These are phyloP conservation scores for Microdochium bolleyi DNA, from an alignment of 2,329 filamentous ascomycete genomes.

Conservation along the genomic window DNA sequence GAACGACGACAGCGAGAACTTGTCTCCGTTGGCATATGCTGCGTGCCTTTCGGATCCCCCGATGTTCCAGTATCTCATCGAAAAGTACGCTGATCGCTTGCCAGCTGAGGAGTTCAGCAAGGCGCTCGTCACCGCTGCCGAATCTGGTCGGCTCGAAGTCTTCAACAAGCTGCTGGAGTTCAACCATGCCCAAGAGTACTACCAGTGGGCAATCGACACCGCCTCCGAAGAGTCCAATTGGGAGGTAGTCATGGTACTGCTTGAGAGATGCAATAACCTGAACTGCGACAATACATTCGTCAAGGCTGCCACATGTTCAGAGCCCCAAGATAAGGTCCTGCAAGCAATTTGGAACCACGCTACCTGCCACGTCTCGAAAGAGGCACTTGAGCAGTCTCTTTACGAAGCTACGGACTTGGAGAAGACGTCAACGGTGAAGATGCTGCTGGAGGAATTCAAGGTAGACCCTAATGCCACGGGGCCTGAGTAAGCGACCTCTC, in stretches of 20 bases:
- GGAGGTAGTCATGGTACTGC: slow-evolving; percentile 25
- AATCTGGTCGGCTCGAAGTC: slow-evolving; percentile 27
- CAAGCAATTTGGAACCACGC: slow-evolving; percentile 28
- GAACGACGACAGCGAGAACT: slow-evolving; percentile 11
- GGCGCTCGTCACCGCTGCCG: slow-evolving; percentile 28
- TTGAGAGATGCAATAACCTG: slow-evolving; percentile 21
- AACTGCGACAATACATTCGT: slow-evolving; percentile 26
- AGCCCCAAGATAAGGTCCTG: slow-evolving; percentile 25
- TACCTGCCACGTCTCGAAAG: slow-evolving; percentile 18
- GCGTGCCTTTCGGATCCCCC: slow-evolving; percentile 26
- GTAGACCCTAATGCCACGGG: slow-evolving; percentile 29
- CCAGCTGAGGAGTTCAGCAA: slow-evolving; percentile 28
- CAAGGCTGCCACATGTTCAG: slow-evolving; percentile 19
- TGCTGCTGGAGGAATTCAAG: slow-evolving; percentile 23
- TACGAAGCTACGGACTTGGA: slow-evolving; percentile 31
- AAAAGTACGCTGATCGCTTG: slow-evolving; percentile 28
- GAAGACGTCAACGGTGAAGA: slow-evolving; percentile 24
- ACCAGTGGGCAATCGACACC: slow-evolving; percentile 23
- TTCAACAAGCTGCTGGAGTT: slow-evolving; percentile 29
- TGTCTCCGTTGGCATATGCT: slow-evolving; percentile 26
- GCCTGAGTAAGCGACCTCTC: slow-evolving; percentile 18
- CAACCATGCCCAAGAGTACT: slow-evolving; percentile 18
- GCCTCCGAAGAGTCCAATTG: slow-evolving; percentile 25
- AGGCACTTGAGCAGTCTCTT: slow-evolving; percentile 22
- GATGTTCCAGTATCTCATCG: slow-evolving; percentile 31